Conservation (phyloP, 192 early-diverging fungal species). For the Rhizophagus sp. region DNA sequence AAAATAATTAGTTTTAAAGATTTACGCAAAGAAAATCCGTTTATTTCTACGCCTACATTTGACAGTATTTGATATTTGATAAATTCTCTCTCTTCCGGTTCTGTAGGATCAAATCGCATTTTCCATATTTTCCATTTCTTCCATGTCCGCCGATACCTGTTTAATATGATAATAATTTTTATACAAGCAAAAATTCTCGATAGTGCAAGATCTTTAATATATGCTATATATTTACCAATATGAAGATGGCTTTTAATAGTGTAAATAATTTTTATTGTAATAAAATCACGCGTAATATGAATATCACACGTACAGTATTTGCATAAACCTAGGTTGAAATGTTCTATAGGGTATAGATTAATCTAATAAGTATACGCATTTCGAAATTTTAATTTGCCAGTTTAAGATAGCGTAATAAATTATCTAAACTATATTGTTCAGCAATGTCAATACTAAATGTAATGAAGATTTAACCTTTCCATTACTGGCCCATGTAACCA, state of each 20-base stretch:
- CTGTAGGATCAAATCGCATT: background rate
- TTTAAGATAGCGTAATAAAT: background rate
- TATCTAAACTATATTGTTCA: background rate
- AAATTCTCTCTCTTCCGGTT: constrained; percentile 1
- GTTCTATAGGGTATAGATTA: no score
- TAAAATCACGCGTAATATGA: background rate
- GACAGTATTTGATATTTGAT: constrained; percentile 14
- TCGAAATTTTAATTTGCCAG: background rate
- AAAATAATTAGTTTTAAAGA: background rate
- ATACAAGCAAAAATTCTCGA: background rate
- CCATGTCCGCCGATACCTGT: background rate
- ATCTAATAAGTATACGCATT: no score
- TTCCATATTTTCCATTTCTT: no score
- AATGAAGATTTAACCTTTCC: background rate
- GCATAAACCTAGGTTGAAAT: background rate
- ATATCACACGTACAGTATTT: background rate
- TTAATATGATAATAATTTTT: background rate
- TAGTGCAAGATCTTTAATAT: background rate
- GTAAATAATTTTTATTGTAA: no score
- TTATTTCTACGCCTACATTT: background rate
- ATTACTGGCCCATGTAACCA: background rate
- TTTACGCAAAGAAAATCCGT: background rate
- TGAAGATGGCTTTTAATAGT: background rate
- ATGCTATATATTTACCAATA: constrained; percentile 7
- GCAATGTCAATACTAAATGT: background rate